These are phyloP conservation scores for Simplicillium sp. DNA, from an alignment of 2,329 filamentous ascomycete species.

Conservation along the genomic window DNA sequence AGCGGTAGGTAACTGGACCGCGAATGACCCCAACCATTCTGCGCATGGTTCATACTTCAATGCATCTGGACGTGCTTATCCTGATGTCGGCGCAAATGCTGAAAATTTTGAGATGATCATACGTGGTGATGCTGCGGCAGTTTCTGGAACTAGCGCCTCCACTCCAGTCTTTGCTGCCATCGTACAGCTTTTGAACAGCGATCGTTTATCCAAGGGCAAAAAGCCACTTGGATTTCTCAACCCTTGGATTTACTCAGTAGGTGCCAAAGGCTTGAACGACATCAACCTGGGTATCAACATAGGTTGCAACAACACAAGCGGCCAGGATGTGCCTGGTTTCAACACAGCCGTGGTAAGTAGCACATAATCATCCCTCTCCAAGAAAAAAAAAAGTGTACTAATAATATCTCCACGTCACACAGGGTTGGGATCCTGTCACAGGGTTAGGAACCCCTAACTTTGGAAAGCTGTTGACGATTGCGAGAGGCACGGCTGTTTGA, in stretches of 20 bases:
- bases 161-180: constrained; percentile 45
- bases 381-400: too few species aligned
- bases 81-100: constrained; percentile 41
- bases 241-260: constrained; percentile 31
- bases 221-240: constrained; percentile 36
- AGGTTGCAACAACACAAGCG: too few species aligned
- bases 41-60: neutral
- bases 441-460: too few species aligned
- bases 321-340: too few species aligned
- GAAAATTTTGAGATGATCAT: constrained; percentile 22
- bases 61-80: constrained; percentile 24
- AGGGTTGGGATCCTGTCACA: too few species aligned
- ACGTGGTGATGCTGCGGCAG: constrained; percentile 20
- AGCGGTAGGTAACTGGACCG: constrained; percentile 23
- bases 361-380: too few species aligned
- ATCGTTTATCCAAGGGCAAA: constrained; percentile 34
- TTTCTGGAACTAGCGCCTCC: constrained; percentile 29
- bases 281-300: too few species aligned
- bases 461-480: too few species aligned
- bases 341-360: too few species aligned
- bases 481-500: too few species aligned
- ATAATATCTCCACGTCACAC: too few species aligned
- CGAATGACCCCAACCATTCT: neutral
- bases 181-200: constrained; percentile 46
- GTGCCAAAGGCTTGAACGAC: too few species aligned